Base-by-base conservation (phyloP, 257 asterid species). In the Nicotiana obtusifolia region DNA sequence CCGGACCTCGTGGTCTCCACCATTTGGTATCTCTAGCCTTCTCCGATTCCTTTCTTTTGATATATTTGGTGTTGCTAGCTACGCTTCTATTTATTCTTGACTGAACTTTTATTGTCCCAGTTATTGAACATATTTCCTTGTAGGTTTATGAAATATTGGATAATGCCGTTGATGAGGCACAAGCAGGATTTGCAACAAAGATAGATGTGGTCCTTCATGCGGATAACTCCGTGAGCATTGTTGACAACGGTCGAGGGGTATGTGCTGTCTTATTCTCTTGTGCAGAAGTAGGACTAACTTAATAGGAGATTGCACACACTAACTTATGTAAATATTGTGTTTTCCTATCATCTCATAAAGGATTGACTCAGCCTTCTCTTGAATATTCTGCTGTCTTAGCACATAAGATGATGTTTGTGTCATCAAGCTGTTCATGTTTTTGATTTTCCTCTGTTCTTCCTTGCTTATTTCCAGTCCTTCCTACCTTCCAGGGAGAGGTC, bases 181-280 rank as follows among this genome's bases (percentile, higher is more conserved):
- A 96, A 83, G 99, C 98, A 28, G 99, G 99, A 64, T 91, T 59
- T 87, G 99, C 99, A 64, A 90, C 98, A 80, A 94, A 84, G 82
- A 87, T 96, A 77, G 92, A 96, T 81, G 97, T 96, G 28, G 85
- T 89, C 86, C 87, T 96, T 60, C 91, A 83, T 85, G 90, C 89
- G 26, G 98, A 96, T 77, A 91, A 92, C 80, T 96, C 98, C 73
- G 98, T 93, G 86, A 77, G 97, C 92, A 92, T 96, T 82, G 90
- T 94, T 35, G 99, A 96, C 84, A 86, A 96, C 80, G 99, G 99
- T 9, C 97, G 98, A 83, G 99, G 99, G 97, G 99, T 95, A 93
- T 80, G 94, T 15, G 65, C 87, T 86, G 79, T 78, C 62, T 84
- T 76, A 52, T 86, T 47, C 41, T 65, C 24, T 83, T 49, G 19